Base-by-base conservation (phyloP, 441 rosid species). In the Syzygium malaccense region DNA sequence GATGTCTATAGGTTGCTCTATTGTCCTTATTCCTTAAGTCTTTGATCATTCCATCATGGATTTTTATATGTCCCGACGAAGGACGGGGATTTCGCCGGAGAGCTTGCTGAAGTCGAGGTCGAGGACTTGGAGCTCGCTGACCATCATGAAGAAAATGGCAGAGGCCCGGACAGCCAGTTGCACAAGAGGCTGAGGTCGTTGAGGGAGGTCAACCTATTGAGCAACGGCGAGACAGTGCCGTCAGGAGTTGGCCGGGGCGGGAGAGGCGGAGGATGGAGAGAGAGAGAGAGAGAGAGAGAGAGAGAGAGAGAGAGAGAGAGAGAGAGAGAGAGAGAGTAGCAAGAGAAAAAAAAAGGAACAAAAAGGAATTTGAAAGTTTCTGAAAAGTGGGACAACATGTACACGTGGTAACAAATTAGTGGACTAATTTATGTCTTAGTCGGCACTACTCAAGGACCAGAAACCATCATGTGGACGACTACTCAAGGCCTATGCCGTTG, bases 101-200 rank as follows among this genome's bases (percentile, higher is more conserved):
- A 96, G 92, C 80, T 45, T 87, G 55, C 95, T 96, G 93, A 90
- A 91, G 89, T 97, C 93, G 78, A 95, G 92, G 92, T 96, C 93
- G 89, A 95, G 93, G 89, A 91, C 58, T 89, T 79, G 88, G 23
- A 95, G 93, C 30, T 71, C 15, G 92, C 89, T 7, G 9, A 45
- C 48, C 10, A 45, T 45, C 48, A 45, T 2, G 85, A 94, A 91
- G 91, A 91, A 91, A 9, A 85, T 91, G 30, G 48, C 3, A 1
- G 96, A 92, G 91, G 85, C 62, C 96, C 95, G 41, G 89, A 91
- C 79, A 96, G 90, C 58, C 87, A 85, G 91, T 94, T 95, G 86
- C 90, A 90, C 57, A 95, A 93, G 86, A 96, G 91, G 88, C 94
- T 92, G 66, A 96, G 95, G 30, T 57, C 89, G 87, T 93, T 86